Conservation (phyloP, 768 basidiomycete species). For the Tremella fuciformis region DNA sequence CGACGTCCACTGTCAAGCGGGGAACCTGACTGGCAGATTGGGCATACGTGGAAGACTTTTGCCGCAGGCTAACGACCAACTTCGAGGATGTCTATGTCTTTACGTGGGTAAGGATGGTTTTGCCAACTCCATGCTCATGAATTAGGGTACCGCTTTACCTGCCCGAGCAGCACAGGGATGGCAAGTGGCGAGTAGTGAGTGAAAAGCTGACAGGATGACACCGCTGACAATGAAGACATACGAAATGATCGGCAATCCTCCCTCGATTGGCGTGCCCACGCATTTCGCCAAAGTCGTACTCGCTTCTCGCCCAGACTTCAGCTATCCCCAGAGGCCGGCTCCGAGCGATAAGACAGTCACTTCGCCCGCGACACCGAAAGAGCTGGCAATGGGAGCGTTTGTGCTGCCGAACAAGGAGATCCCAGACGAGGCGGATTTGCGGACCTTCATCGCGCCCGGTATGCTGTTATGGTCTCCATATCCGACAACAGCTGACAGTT, state of each 20-base stretch:
- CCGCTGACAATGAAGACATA: slow-evolving; percentile 61
- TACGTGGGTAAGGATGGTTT: slow-evolving; percentile 56
- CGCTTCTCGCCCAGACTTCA: slow-evolving; percentile 67
- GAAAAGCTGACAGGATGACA: not conserved
- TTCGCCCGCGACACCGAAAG: slow-evolving; percentile 57
- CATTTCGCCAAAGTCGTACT: slow-evolving; percentile 97
- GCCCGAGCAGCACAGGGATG: slow-evolving; percentile 76
- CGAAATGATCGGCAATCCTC: slow-evolving; percentile 91
- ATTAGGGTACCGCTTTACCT: slow-evolving; percentile 80
- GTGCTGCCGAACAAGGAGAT: slow-evolving; percentile 93
- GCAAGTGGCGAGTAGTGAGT: slow-evolving; percentile 92
- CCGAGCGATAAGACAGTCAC: slow-evolving; percentile 25
- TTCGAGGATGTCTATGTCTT: slow-evolving; percentile 97
- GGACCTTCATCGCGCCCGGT: slow-evolving; percentile 81
- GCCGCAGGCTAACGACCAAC: slow-evolving; percentile 75
- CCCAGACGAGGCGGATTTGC: slow-evolving; percentile 73
- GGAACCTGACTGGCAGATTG: slow-evolving; percentile 64
- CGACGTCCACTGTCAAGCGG: not conserved
- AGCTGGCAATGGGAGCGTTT: slow-evolving; percentile 87
- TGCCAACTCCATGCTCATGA: not conserved
- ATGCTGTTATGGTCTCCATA: slow-evolving; percentile 31
- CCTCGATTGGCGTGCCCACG: slow-evolving; percentile 88
- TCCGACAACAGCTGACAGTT: not conserved
- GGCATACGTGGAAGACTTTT: slow-evolving; percentile 96
- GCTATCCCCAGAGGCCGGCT: slow-evolving; percentile 60